A percentile compares a stretch with the other conserved stretches of the same genome.
These are phyloP conservation scores for Venturia oleaginea DNA, from an alignment of 2,329 filamentous ascomycete genomes.

Conservation along the genomic window DNA sequence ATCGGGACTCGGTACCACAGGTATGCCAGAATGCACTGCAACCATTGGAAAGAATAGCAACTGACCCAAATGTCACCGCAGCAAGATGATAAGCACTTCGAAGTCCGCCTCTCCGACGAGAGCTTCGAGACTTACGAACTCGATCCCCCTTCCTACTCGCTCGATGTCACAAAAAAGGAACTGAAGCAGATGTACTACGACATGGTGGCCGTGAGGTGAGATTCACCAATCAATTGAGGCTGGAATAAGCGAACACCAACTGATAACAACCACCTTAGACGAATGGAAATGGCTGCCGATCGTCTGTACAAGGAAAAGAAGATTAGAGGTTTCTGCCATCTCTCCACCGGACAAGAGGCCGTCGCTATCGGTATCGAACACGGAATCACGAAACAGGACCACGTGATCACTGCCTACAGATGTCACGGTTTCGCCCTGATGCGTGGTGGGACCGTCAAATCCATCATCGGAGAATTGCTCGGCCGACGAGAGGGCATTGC, in stretches of 20 bases:
- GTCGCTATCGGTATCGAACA: constrained; percentile 96
- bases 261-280: constrained; percentile 43
- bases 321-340: constrained; percentile 98
- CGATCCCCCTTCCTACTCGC: constrained; percentile 86
- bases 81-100: constrained; percentile 92
- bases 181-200: constrained; percentile 98
- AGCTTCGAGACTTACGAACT: constrained; percentile 99
- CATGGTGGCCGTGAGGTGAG: constrained; percentile 90
- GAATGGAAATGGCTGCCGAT: constrained; percentile 99
- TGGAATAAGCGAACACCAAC: background rate
- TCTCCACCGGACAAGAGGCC: constrained; percentile 96
- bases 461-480: constrained; percentile 91
- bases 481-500: constrained; percentile 93
- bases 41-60: background rate
- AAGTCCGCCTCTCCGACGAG: constrained; percentile 89
- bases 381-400: constrained; percentile 82
- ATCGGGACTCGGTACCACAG: constrained; percentile 62
- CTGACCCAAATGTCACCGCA: constrained; percentile 28
- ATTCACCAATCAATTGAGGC: background rate
- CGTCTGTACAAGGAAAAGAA: constrained; percentile 99
- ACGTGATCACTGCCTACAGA: constrained; percentile 95
- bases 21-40: constrained; percentile 21
- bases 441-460: constrained; percentile 83
- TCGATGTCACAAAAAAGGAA: constrained; percentile 93
- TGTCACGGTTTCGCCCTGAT: constrained; percentile 98